Conservation (phyloP, 108 stramenopile species). For the Chaetoceros tenuissimus region DNA sequence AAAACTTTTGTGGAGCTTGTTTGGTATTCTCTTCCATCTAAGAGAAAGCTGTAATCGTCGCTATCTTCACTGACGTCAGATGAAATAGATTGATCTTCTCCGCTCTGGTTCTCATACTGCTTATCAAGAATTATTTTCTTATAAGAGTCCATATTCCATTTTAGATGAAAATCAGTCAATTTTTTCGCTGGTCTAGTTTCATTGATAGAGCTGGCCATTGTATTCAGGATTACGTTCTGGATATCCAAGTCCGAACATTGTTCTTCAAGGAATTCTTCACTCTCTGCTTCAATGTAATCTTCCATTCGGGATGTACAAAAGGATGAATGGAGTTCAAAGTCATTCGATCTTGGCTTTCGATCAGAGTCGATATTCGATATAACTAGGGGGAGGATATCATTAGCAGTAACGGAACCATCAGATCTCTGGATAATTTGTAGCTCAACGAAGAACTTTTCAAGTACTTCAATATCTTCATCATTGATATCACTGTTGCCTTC, state of each 20-base stretch:
- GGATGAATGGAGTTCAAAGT: conserved; percentile 42
- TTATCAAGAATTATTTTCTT: background rate
- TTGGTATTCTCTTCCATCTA: conserved; percentile 21
- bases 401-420: conserved; percentile 35
- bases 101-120: conserved; percentile 7
- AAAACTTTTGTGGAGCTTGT: conserved; percentile 5
- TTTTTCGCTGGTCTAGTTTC: conserved; percentile 4
- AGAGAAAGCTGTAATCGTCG: conserved; percentile 67
- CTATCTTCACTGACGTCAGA: conserved; percentile 49
- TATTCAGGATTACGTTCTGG: conserved; percentile 10
- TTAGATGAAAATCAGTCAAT: conserved; percentile 48
- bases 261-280: conserved; percentile 19
- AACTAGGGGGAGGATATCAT: conserved; percentile 32
- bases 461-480: conserved; percentile 1
- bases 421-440: conserved; percentile 60
- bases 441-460: conserved; percentile 44
- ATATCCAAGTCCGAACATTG: conserved; percentile 12
- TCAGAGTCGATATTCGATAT: conserved; percentile 5
- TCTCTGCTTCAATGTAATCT: conserved; percentile 41
- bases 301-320: conserved; percentile 72
- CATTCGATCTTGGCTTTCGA: conserved; percentile 1
- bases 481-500: conserved; percentile 13
- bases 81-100: conserved; percentile 14
- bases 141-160: conserved; percentile 44
- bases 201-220: conserved; percentile 6